Evolutionary conservation across 2,329 filamentous ascomycete species (phyloP).

Genomic region (Tolypocladium inflatum): DNA sequence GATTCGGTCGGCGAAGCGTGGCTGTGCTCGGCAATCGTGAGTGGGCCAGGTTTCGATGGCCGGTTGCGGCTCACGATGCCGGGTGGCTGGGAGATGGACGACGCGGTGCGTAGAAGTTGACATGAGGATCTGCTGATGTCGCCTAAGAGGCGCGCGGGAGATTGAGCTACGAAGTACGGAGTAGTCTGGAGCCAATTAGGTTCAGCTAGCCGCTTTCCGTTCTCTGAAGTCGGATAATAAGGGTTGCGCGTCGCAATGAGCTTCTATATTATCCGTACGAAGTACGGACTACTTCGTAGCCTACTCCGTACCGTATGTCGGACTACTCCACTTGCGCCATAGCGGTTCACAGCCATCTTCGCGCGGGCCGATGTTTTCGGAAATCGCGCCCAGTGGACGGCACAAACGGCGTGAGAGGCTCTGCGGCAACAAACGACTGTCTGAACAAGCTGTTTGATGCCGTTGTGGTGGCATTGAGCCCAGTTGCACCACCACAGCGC

Average conservation of each 20-base stretch:
- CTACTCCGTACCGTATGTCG: no score
- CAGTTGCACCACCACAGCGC: neutral
- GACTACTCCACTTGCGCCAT: neutral
- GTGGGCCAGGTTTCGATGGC: neutral
- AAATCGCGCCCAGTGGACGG: neutral
- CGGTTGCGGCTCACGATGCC: neutral
- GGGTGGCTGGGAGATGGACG: neutral
- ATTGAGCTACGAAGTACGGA: neutral
- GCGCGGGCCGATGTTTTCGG: neutral
- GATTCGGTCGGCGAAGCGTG: neutral
- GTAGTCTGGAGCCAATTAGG: no score
- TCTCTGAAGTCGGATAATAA: neutral
- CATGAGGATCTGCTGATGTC: neutral
- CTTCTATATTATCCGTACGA: neutral
- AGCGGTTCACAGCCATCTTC: neutral
- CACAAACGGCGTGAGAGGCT: neutral
- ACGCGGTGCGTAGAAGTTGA: neutral
- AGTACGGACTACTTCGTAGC: no score
- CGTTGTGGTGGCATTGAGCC: neutral
- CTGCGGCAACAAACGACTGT: neutral
- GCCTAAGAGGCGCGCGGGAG: neutral
- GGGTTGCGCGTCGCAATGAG: neutral
- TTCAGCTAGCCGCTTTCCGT: no score
- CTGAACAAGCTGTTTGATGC: neutral
- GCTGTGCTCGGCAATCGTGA: neutral